Conservation (phyloP, 2,329 filamentous ascomycete species). For the Penicillium sp. region DNA sequence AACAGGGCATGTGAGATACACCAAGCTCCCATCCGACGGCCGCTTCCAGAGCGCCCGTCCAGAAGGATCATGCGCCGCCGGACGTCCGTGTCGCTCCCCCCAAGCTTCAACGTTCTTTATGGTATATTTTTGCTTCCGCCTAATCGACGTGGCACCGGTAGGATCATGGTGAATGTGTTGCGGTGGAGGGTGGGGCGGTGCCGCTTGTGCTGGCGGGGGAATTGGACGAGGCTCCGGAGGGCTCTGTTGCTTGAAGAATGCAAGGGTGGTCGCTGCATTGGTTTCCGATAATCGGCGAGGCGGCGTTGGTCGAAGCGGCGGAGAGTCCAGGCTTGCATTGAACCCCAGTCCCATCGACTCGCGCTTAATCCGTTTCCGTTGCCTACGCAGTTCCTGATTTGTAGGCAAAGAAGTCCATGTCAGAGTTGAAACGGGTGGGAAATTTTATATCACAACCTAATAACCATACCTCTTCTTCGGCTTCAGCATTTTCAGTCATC, state of each 20-base stretch:
- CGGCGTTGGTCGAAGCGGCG: slow-evolving; percentile 32
- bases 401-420: no score
- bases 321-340: slow-evolving; percentile 32
- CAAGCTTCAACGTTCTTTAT: slow-evolving; percentile 38
- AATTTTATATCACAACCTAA: no score
- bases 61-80: slow-evolving; percentile 31
- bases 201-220: slow-evolving; percentile 21
- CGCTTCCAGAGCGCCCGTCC: slow-evolving; percentile 36
- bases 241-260: slow-evolving; percentile 37
- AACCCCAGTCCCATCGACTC: slow-evolving; percentile 34
- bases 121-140: slow-evolving; percentile 36
- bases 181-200: no score
- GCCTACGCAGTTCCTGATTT: slow-evolving; percentile 31
- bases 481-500: slow-evolving; percentile 34
- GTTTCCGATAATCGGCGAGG: slow-evolving; percentile 35
- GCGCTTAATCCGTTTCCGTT: slow-evolving; percentile 33
- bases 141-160: slow-evolving; percentile 24
- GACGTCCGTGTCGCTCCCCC: slow-evolving; percentile 35
- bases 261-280: slow-evolving; percentile 35
- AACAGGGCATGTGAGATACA: slow-evolving; percentile 34
- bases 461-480: slow-evolving; percentile 36
- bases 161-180: no score
- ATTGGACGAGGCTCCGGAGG: slow-evolving; percentile 32
- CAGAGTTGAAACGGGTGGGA: no score
- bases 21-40: slow-evolving; percentile 32